phyloP scores from a whole-genome alignment of 1,139 yeast species.

The Taphrina deformans region DNA sequence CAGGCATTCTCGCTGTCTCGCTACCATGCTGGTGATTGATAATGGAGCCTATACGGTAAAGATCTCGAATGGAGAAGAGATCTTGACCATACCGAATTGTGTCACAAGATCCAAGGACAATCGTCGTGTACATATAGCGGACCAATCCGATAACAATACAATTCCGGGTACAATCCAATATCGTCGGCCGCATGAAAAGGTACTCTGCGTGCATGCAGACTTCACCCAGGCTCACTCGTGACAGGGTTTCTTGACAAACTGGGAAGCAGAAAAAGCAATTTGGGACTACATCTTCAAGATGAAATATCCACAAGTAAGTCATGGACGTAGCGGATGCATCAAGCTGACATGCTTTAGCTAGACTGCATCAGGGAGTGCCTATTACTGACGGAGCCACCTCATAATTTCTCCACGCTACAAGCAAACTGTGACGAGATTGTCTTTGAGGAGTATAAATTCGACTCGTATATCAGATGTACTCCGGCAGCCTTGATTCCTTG shows the following conservation, averaged over 20 bases:
- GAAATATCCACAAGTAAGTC: constrained; percentile 40
- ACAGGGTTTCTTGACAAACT: constrained; percentile 75
- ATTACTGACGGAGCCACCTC: constrained; percentile 73
- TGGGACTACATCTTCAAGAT: constrained; percentile 60
- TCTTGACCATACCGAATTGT: constrained; percentile 58
- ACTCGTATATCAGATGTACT: constrained; percentile 59
- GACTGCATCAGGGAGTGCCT: constrained; percentile 48
- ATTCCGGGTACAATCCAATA: constrained; percentile 75
- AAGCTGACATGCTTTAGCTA: background rate
- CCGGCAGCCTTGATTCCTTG: constrained; percentile 75
- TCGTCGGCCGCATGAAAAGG: constrained; percentile 78
- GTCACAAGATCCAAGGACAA: constrained; percentile 69
- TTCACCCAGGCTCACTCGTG: too few relatives aligned
- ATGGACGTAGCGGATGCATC: constrained; percentile 21
- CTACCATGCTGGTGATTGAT: constrained; percentile 56
- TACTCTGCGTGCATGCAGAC: background rate
- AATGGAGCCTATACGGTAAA: constrained; percentile 87
- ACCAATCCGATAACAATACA: constrained; percentile 61
- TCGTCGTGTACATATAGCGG: constrained; percentile 71
- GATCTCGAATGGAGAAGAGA: constrained; percentile 59
- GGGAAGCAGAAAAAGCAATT: constrained; percentile 89
- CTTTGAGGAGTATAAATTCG: constrained; percentile 89
- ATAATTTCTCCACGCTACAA: constrained; percentile 78
- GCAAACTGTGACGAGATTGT: constrained; percentile 86
- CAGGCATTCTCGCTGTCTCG: background rate